Percentiles rank a stretch among this genome's conserved stretches.
phyloP scores from a whole-genome alignment of 345 rosid genomes.

The Acer yangbiense region DNA sequence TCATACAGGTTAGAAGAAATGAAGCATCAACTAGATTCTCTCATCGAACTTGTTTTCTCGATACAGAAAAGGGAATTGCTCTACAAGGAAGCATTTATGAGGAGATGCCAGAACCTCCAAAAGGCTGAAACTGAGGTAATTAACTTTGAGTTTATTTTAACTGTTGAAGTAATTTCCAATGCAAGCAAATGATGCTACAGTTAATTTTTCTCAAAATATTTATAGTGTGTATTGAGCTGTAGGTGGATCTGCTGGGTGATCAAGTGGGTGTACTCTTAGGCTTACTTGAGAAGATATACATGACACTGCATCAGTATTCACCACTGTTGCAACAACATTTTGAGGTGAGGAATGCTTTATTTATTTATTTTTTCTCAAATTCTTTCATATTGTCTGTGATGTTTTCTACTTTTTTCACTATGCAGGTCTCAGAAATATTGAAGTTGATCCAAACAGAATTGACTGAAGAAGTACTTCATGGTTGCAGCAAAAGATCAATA shows the following conservation, averaged over 20 bases:
- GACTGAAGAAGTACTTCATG: conserved; percentile 11
- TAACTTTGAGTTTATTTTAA: background rate
- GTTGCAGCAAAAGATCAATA: conserved; percentile 1
- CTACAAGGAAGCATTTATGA: conserved; percentile 60
- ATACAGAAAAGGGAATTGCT: conserved; percentile 40
- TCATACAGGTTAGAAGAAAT: conserved; percentile 53
- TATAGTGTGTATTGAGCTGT: background rate
- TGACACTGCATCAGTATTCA: conserved; percentile 41
- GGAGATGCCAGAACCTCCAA: conserved; percentile 66
- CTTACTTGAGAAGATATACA: conserved; percentile 56
- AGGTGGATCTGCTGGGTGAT: conserved; percentile 90
- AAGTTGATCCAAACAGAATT: conserved; percentile 56
- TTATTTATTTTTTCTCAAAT: conserved; percentile 12
- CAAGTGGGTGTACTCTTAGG: conserved; percentile 62
- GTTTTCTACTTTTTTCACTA: background rate
- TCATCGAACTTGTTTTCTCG: conserved; percentile 24
- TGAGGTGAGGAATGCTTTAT: conserved; percentile 39
- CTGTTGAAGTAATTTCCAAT: background rate
- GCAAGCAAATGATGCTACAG: too few species aligned
- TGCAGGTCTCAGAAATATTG: conserved; percentile 58
- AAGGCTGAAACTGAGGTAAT: conserved; percentile 93
- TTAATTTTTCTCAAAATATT: background rate
- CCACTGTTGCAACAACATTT: conserved; percentile 41
- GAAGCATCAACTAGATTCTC: conserved; percentile 35
- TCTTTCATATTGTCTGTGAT: background rate